Percentiles rank a stretch among this genome's conserved stretches.
phyloP scores from a whole-genome alignment of 306 rosid species.

The Glycine latifolia region DNA sequence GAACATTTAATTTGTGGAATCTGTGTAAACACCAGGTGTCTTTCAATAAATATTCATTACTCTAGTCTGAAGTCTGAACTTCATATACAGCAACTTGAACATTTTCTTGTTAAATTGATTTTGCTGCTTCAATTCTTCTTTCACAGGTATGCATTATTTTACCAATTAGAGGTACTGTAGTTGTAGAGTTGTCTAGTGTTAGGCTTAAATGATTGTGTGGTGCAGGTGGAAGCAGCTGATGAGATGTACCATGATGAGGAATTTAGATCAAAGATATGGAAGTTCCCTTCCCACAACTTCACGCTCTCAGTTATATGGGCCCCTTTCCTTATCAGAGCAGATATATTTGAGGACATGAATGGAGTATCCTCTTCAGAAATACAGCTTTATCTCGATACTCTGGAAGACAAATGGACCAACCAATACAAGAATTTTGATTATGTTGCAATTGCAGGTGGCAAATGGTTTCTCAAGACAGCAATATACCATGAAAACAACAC shows the following conservation, averaged over 20 bases:
- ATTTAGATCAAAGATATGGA: constrained; percentile 79
- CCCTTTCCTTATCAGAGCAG: constrained; percentile 82
- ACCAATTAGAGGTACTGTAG: neutral
- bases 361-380: constrained; percentile 75
- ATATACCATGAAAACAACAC: constrained; percentile 70
- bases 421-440: constrained; percentile 59
- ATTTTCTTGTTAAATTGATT: no score
- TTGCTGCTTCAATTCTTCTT: neutral
- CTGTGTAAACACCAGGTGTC: neutral
- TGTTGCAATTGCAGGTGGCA: constrained; percentile 67
- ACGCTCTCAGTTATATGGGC: constrained; percentile 79
- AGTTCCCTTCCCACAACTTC: constrained; percentile 77
- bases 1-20: neutral
- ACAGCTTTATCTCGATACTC: constrained; percentile 69
- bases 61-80: neutral
- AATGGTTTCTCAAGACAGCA: constrained; percentile 85
- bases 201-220: constrained; percentile 23
- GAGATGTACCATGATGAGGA: constrained; percentile 87
- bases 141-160: neutral
- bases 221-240: constrained; percentile 73
- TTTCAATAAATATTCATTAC: neutral
- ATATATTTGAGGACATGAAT: constrained; percentile 68
- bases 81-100: neutral
- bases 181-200: neutral
- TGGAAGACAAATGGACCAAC: constrained; percentile 67